phyloP scores from a whole-genome alignment of 2,329 filamentous ascomycete genomes.

The Tolypocladium album region DNA sequence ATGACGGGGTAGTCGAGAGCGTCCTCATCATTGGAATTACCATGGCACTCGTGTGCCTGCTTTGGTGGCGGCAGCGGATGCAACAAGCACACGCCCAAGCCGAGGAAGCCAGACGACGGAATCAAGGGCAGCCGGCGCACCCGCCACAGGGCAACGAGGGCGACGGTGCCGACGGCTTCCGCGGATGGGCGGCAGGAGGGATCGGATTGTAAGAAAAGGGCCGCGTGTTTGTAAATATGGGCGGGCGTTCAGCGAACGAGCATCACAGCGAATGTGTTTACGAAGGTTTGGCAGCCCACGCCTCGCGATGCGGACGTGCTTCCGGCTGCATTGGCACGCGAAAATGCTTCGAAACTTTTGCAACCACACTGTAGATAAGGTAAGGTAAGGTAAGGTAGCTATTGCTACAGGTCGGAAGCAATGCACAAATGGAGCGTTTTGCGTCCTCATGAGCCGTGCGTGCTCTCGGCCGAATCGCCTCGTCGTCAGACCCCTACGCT shows the following conservation, averaged over 20 bases:
- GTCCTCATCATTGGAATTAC: slow-evolving; percentile 73
- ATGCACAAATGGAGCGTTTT: background rate
- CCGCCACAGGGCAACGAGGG: slow-evolving; percentile 11
- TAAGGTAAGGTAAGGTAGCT: no score
- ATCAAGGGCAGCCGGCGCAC: slow-evolving; percentile 18
- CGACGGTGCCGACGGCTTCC: slow-evolving; percentile 14
- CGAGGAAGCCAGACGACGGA: slow-evolving; percentile 19
- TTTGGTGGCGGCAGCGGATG: slow-evolving; percentile 70
- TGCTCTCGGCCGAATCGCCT: background rate
- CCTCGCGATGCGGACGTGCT: background rate
- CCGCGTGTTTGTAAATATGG: slow-evolving; percentile 6
- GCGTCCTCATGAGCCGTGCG: background rate
- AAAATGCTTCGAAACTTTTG: no score
- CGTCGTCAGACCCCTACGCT: background rate
- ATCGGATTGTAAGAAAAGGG: slow-evolving; percentile 16
- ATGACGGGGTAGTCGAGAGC: slow-evolving; percentile 75
- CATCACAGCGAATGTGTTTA: slow-evolving; percentile 2
- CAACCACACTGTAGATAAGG: no score
- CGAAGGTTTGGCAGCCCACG: background rate
- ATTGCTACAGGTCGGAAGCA: background rate
- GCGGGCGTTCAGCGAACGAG: slow-evolving; percentile 9
- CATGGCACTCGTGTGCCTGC: slow-evolving; percentile 60
- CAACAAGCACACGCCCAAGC: slow-evolving; percentile 43
- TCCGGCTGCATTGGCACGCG: no score
- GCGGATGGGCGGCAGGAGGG: slow-evolving; percentile 25